phyloP scores from a whole-genome alignment of 306 rosid genomes.

The Vicia faba region DNA sequence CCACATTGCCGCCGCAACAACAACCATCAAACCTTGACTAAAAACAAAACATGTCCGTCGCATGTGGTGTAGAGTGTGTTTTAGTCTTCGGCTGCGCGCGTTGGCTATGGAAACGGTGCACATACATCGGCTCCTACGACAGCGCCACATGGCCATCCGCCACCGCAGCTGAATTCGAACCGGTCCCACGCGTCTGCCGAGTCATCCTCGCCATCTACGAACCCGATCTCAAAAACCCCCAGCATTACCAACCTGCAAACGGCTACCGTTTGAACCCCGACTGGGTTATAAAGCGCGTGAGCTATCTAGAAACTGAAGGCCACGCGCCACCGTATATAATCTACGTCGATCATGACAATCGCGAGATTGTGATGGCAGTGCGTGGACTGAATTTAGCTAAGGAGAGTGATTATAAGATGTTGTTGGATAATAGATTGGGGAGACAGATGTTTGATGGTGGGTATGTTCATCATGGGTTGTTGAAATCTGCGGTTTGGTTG shows the following conservation, averaged over 20 bases:
- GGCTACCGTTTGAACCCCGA: slow-evolving; percentile 72
- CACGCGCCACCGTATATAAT: slow-evolving; percentile 80
- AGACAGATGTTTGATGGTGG: slow-evolving; percentile 93
- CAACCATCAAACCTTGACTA: not conserved
- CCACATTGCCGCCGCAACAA: not conserved
- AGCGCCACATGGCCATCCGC: slow-evolving; percentile 79
- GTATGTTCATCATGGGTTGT: slow-evolving; percentile 73
- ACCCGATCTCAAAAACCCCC: slow-evolving; percentile 61
- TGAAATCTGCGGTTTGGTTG: slow-evolving; percentile 84
- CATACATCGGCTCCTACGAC: slow-evolving; percentile 80
- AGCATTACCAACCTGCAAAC: slow-evolving; percentile 44
- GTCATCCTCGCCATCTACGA: slow-evolving; percentile 85
- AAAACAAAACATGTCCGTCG: slow-evolving; percentile 54
- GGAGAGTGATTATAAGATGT: slow-evolving; percentile 75
- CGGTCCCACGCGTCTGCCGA: slow-evolving; percentile 79
- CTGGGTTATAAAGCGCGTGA: slow-evolving; percentile 59
- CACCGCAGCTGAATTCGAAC: slow-evolving; percentile 64
- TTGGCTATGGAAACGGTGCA: slow-evolving; percentile 96
- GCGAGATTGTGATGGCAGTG: slow-evolving; percentile 73
- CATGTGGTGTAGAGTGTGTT: slow-evolving; percentile 82
- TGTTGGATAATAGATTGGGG: slow-evolving; percentile 69
- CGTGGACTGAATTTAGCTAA: slow-evolving; percentile 72
- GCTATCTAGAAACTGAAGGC: slow-evolving; percentile 57
- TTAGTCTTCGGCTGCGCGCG: slow-evolving; percentile 71
- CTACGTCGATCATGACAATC: slow-evolving; percentile 69